These are phyloP conservation scores for Podospora didyma DNA, from an alignment of 495 filamentous ascomycete genomes.

Conservation along the genomic window DNA sequence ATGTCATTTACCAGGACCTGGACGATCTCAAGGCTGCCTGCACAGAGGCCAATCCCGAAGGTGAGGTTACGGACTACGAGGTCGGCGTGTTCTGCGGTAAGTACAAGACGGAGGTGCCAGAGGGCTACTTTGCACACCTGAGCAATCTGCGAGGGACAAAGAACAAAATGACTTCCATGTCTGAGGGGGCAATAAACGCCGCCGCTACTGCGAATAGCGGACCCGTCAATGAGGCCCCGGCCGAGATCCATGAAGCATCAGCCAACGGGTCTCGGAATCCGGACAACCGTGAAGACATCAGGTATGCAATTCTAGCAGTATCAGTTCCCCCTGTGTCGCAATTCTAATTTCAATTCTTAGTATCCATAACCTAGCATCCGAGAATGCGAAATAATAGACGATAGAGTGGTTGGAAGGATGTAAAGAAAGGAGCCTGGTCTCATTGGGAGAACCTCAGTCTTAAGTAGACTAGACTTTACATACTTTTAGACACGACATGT, in stretches of 20 bases:
- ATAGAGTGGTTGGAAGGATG: no score
- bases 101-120: conserved; percentile 78
- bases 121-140: conserved; percentile 84
- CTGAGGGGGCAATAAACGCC: background rate
- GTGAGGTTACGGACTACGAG: conserved; percentile 64
- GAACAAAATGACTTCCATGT: conserved; percentile 40
- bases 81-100: conserved; percentile 94
- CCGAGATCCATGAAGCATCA: background rate
- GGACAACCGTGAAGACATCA: conserved; percentile 28
- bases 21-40: conserved; percentile 79
- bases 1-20: conserved; percentile 86
- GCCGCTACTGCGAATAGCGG: background rate
- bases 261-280: conserved; percentile 8
- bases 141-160: conserved; percentile 71
- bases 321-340: background rate
- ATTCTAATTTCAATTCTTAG: background rate
- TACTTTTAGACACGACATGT: no score
- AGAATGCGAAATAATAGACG: background rate
- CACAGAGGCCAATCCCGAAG: conserved; percentile 60
- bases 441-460: no score
- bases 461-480: no score
- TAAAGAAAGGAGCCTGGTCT: no score
- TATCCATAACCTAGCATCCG: background rate
- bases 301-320: conserved; percentile 11
- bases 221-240: background rate